Conservation (phyloP, 1,139 yeast species). For the Pichia sp. region DNA sequence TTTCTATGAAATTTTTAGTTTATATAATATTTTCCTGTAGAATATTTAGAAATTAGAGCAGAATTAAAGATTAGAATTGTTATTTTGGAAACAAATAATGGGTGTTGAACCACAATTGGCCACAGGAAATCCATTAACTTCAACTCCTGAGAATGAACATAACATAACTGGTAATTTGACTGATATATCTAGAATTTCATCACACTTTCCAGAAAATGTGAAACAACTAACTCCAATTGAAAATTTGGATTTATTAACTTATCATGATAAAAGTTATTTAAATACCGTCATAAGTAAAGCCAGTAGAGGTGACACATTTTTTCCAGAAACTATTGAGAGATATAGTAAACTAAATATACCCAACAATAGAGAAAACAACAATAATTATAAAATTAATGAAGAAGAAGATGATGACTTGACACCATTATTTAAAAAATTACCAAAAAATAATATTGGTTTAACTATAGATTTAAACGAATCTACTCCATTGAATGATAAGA, state of each 20-base stretch:
- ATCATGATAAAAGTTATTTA: conserved; percentile 15
- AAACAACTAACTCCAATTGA: conserved; percentile 20
- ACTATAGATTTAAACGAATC: neutral
- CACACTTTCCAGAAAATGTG: conserved; percentile 5
- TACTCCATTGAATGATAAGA: conserved; percentile 3
- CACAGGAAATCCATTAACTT: neutral
- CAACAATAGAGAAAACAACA: neutral
- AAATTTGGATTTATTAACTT: conserved; percentile 7
- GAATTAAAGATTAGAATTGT: too few species aligned
- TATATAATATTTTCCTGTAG: too few species aligned
- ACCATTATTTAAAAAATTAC: conserved; percentile 8
- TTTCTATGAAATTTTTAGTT: too few species aligned
- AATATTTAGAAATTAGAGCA: too few species aligned
- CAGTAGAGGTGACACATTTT: conserved; percentile 22
- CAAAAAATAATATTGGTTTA: neutral
- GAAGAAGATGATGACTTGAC: conserved; percentile 18
- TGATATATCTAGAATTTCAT: conserved; percentile 7
- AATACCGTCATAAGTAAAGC: conserved; percentile 23
- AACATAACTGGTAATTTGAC: neutral
- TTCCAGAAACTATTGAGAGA: conserved; percentile 17
- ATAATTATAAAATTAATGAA: neutral
- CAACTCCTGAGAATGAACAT: conserved; percentile 4
- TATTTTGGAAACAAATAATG: neutral
- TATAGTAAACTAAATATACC: neutral
- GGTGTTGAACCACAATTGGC: too few species aligned